phyloP scores from a whole-genome alignment of 352 stramenopile genomes.

The Phytopythium delawarense region DNA sequence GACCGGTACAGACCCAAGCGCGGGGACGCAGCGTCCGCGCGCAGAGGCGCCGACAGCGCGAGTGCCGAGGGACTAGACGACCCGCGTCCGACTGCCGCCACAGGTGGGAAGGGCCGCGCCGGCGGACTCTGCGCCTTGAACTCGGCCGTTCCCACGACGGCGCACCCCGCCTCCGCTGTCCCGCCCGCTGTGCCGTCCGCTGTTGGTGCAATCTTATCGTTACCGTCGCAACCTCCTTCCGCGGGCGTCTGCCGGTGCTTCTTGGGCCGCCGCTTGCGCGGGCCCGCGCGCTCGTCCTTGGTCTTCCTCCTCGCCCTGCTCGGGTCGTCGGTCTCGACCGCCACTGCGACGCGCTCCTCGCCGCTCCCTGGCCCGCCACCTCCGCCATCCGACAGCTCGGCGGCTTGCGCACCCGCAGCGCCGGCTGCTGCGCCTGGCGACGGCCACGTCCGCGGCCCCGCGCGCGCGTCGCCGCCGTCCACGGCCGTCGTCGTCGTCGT shows the following conservation, averaged over 20 bases:
- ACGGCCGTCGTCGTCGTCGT: background rate
- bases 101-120: background rate
- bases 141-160: no score
- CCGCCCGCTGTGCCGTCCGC: no score
- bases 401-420: background rate
- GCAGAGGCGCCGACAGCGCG: background rate
- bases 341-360: background rate
- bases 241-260: slow-evolving; percentile 27
- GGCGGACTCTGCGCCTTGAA: background rate
- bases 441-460: no score
- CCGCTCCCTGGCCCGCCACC: no score
- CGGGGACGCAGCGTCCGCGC: background rate
- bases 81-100: background rate
- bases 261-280: slow-evolving; percentile 60
- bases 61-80: background rate
- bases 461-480: no score
- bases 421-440: background rate
- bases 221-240: background rate
- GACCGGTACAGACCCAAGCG: background rate
- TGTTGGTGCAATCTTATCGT: no score
- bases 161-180: no score
- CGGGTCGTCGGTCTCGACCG: background rate
- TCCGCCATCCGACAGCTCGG: background rate
- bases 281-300: slow-evolving; percentile 46
- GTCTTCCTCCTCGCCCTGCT: slow-evolving; percentile 7